A percentile compares a stretch with the other conserved stretches of the same genome.
Evolutionary conservation across 805 yeast genomes (phyloP).

Genomic region (Lipomyces kockii): DNA sequence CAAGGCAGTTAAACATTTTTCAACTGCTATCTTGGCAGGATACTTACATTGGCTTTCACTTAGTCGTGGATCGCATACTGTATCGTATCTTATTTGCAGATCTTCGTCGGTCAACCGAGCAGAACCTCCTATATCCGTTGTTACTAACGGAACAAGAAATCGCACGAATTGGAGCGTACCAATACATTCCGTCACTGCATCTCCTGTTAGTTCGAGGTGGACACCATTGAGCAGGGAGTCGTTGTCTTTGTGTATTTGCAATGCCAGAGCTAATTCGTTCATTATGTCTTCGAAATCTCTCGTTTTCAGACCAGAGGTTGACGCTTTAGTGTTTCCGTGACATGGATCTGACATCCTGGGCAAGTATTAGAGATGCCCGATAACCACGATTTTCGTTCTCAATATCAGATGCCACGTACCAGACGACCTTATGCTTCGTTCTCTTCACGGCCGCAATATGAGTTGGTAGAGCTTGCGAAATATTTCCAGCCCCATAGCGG

Average conservation of each 20-base stretch:
- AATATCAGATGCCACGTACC: slow-evolving; percentile 38
- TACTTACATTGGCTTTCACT: slow-evolving; percentile 45
- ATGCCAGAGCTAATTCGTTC: slow-evolving; percentile 47
- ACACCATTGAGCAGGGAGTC: slow-evolving; percentile 48
- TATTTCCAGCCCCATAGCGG: slow-evolving; percentile 49
- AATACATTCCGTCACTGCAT: slow-evolving; percentile 52
- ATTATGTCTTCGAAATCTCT: slow-evolving; percentile 52
- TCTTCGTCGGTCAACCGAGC: slow-evolving; percentile 48
- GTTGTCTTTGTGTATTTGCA: slow-evolving; percentile 45
- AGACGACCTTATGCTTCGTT: slow-evolving; percentile 50
- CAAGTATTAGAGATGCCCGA: not conserved
- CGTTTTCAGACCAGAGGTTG: slow-evolving; percentile 48
- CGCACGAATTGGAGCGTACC: slow-evolving; percentile 37
- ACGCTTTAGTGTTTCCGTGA: slow-evolving; percentile 51
- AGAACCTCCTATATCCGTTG: slow-evolving; percentile 43
- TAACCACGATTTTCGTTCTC: too few relatives aligned
- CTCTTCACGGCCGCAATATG: slow-evolving; percentile 49
- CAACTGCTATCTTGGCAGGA: not conserved
- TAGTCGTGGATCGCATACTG: slow-evolving; percentile 52
- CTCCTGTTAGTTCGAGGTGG: slow-evolving; percentile 52
- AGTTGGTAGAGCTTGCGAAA: slow-evolving; percentile 46
- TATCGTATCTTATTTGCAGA: slow-evolving; percentile 48
- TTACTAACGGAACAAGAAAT: not conserved
- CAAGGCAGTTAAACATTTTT: not conserved
- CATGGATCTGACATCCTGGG: slow-evolving; percentile 50